phyloP scores from a whole-genome alignment of 1,139 yeast genomes.

The Diutina ranongensis region DNA sequence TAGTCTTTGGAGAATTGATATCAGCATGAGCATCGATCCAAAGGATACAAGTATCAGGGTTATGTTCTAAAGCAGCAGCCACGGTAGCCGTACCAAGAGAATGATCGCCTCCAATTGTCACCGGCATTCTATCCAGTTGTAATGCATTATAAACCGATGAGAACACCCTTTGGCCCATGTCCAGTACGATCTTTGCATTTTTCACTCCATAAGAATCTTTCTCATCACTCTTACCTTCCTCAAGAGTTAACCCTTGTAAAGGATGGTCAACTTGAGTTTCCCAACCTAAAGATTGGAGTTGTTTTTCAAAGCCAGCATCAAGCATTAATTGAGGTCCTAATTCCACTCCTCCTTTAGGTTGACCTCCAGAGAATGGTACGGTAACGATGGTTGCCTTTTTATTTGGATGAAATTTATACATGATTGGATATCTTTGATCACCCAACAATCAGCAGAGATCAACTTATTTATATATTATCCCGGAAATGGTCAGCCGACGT shows the following conservation, averaged over 20 bases:
- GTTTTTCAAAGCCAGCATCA: slow-evolving; percentile 56
- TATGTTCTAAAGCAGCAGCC: slow-evolving; percentile 63
- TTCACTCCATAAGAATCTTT: slow-evolving; percentile 49
- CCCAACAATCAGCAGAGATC: not conserved
- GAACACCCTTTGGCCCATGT: slow-evolving; percentile 55
- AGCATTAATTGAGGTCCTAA: slow-evolving; percentile 79
- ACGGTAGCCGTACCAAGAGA: slow-evolving; percentile 93
- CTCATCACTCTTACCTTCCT: slow-evolving; percentile 25
- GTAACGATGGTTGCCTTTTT: slow-evolving; percentile 53
- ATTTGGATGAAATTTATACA: slow-evolving; percentile 40
- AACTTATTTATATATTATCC: not conserved
- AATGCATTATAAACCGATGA: slow-evolving; percentile 44
- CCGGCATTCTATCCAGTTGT: slow-evolving; percentile 47
- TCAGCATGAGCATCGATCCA: slow-evolving; percentile 99
- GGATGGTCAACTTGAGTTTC: slow-evolving; percentile 45
- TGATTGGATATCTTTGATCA: not conserved
- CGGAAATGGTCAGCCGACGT: no score
- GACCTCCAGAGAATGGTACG: slow-evolving; percentile 97
- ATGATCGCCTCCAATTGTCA: slow-evolving; percentile 95
- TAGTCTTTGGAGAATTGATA: slow-evolving; percentile 79
- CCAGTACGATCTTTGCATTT: slow-evolving; percentile 68
- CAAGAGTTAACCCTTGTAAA: slow-evolving; percentile 37
- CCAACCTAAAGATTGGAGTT: slow-evolving; percentile 68
- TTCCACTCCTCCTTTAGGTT: slow-evolving; percentile 88
- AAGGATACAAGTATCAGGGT: slow-evolving; percentile 81